These are phyloP conservation scores for Penicillium sp. DNA, from an alignment of 2,329 filamentous ascomycete species.

Conservation along the genomic window DNA sequence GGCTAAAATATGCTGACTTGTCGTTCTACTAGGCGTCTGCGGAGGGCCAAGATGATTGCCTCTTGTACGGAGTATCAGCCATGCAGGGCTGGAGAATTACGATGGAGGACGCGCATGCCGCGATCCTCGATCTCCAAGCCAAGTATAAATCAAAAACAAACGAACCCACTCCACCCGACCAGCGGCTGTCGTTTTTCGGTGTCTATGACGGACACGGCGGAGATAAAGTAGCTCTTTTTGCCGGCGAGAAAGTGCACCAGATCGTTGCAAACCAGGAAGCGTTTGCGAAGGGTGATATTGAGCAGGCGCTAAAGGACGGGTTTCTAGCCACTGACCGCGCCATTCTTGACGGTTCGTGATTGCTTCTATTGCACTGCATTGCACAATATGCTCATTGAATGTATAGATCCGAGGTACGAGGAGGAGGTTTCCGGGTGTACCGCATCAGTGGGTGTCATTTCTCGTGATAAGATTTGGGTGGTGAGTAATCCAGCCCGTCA, in stretches of 20 bases:
- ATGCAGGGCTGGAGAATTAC: constrained; percentile 99
- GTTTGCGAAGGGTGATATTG: constrained; percentile 85
- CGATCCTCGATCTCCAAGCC: constrained; percentile 79
- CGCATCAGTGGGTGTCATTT: constrained; percentile 84
- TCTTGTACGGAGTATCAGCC: constrained; percentile 90
- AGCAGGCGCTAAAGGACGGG: constrained; percentile 94
- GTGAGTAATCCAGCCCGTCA: constrained; percentile 57
- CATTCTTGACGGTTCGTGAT: constrained; percentile 78
- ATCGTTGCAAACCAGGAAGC: constrained; percentile 94
- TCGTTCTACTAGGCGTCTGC: constrained; percentile 66
- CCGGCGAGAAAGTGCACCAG: constrained; percentile 86
- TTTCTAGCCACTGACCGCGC: constrained; percentile 95
- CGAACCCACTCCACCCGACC: constrained; percentile 61
- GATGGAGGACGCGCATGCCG: constrained; percentile 96
- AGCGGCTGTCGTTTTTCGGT: constrained; percentile 89
- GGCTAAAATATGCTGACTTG: constrained; percentile 6
- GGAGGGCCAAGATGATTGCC: constrained; percentile 85
- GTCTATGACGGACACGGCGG: constrained; percentile 98
- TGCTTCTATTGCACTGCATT: background rate
- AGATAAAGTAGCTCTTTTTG: constrained; percentile 90
- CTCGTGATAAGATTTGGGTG: constrained; percentile 87
- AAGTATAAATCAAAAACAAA: constrained; percentile 50
- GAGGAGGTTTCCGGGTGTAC: constrained; percentile 98
- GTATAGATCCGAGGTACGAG: constrained; percentile 86
- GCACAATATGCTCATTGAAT: constrained; percentile 18